Evolutionary conservation across 1,284 basidiomycete genomes (phyloP).

Genomic region (Vanrija sp.): DNA sequence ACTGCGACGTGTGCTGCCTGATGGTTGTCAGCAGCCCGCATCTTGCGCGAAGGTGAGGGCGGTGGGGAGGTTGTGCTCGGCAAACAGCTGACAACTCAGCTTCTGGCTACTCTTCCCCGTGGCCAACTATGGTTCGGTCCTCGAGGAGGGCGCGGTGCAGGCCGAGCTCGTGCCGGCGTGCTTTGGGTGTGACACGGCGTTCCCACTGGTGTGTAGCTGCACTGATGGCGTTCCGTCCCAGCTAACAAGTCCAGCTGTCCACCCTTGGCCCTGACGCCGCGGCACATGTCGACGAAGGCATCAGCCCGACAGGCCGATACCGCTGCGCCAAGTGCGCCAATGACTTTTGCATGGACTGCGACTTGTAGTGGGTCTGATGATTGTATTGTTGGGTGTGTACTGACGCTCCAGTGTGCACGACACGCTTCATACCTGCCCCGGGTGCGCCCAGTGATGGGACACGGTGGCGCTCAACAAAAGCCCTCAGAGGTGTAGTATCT

Average conservation of each 20-base stretch:
- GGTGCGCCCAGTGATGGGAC: conserved; percentile 37
- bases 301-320: conserved; percentile 75
- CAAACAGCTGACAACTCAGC: conserved; percentile 15
- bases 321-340: conserved; percentile 51
- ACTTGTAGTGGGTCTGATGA: conserved; percentile 54
- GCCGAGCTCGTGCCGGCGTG: conserved; percentile 53
- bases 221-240: conserved; percentile 6
- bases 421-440: conserved; percentile 67
- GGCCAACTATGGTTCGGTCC: conserved; percentile 30
- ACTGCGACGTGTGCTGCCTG: conserved; percentile 93
- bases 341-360: conserved; percentile 67
- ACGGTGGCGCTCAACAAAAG: too few relatives aligned
- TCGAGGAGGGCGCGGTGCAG: conserved; percentile 21
- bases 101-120: conserved; percentile 48
- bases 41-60: conserved; percentile 79
- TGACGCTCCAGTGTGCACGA: conserved; percentile 55
- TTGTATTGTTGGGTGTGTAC: background rate
- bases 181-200: conserved; percentile 67
- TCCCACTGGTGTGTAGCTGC: conserved; percentile 46
- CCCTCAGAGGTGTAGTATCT: background rate
- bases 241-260: conserved; percentile 20
- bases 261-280: conserved; percentile 34
- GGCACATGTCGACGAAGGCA: conserved; percentile 57
- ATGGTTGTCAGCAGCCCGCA: conserved; percentile 98
- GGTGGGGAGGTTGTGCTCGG: background rate